Percentiles rank a stretch among this genome's conserved stretches.
Conservation (phyloP, 2,329 filamentous ascomycete genomes). For the Graphilbum ipis-grandicollis region DNA sequence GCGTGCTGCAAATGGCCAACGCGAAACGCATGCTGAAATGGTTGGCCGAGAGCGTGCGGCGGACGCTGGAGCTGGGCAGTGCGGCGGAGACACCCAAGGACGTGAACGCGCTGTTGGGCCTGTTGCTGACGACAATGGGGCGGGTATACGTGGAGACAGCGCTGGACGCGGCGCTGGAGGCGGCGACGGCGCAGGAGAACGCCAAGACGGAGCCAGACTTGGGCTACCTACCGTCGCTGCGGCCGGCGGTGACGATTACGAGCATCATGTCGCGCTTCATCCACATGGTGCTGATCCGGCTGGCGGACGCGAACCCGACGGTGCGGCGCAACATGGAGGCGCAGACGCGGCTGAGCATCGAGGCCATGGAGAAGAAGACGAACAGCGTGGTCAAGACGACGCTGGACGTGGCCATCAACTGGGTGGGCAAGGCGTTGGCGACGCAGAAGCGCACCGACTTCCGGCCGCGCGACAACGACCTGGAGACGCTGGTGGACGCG, state of each 20-base stretch:
- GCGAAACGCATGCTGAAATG: conserved; percentile 98
- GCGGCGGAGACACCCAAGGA: conserved; percentile 86
- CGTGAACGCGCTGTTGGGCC: conserved; percentile 65
- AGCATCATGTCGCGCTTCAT: conserved; percentile 90
- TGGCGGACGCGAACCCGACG: conserved; percentile 79
- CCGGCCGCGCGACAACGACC: conserved; percentile 64
- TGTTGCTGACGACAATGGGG: conserved; percentile 76
- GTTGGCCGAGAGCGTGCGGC: conserved; percentile 85
- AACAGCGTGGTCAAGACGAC: conserved; percentile 39
- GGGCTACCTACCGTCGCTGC: conserved; percentile 60
- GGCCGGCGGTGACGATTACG: conserved; percentile 71
- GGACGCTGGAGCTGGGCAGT: conserved; percentile 78
- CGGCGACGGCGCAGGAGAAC: conserved; percentile 59
- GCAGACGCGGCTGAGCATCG: conserved; percentile 53
- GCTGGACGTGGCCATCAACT: conserved; percentile 54
- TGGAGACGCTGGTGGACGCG: conserved; percentile 45
- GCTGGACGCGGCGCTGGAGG: conserved; percentile 53
- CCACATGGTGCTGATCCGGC: conserved; percentile 71
- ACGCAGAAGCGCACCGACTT: conserved; percentile 82
- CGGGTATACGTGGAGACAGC: conserved; percentile 59
- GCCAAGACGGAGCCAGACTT: conserved; percentile 76
- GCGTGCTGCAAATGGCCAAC: conserved; percentile 61
- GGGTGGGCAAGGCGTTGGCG: conserved; percentile 53
- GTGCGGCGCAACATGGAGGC: conserved; percentile 83
- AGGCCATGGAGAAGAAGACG: conserved; percentile 72